Evolutionary conservation across 441 rosid genomes (phyloP).

Genomic region (Gossypium gossypioides): DNA sequence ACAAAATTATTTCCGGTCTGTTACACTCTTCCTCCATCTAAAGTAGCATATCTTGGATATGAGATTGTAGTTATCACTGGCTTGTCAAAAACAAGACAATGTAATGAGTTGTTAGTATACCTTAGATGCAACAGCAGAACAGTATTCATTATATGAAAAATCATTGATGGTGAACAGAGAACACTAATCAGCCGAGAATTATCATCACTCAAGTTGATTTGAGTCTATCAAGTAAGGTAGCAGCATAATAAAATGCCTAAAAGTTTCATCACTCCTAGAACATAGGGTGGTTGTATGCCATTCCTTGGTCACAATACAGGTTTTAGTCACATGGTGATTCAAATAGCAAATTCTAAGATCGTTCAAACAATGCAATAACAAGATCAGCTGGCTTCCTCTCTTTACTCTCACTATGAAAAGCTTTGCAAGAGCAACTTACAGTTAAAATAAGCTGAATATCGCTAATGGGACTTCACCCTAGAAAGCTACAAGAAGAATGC

Average conservation of each 20-base stretch:
- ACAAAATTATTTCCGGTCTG: not conserved
- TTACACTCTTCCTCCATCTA: not conserved
- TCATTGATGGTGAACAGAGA: not conserved
- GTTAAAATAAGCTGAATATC: not conserved
- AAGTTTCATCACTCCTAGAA: not conserved
- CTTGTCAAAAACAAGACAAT: not conserved
- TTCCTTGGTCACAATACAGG: not conserved
- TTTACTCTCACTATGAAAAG: not conserved
- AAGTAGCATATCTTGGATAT: not conserved
- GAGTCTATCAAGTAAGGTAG: not conserved
- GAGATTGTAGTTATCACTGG: not conserved
- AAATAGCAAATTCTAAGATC: not conserved
- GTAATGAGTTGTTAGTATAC: not conserved
- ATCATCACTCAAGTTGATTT: not conserved
- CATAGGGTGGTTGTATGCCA: not conserved
- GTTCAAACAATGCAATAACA: slow-evolving; percentile 1
- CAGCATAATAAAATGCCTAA: not conserved
- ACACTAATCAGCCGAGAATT: not conserved
- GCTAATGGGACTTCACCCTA: not conserved
- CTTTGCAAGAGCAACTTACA: not conserved
- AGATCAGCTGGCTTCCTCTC: not conserved
- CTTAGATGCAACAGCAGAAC: not conserved
- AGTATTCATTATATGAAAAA: not conserved
- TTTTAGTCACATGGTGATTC: not conserved
- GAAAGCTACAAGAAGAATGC: not conserved